phyloP scores from a whole-genome alignment of 2,329 filamentous ascomycete genomes.

The Periconia digitata region DNA sequence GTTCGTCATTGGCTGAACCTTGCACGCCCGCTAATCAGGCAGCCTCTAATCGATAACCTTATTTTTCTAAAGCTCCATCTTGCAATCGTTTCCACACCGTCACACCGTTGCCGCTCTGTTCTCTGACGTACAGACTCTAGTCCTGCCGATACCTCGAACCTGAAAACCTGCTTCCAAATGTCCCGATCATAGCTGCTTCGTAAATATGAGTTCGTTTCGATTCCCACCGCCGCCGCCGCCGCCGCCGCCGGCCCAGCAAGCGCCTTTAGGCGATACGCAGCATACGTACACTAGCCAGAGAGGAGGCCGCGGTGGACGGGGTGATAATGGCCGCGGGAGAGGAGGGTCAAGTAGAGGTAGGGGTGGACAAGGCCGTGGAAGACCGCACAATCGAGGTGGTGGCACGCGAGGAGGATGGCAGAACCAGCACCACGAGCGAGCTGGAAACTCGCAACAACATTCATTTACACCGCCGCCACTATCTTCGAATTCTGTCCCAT shows the following conservation, averaged over 20 bases:
- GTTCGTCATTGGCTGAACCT: not conserved
- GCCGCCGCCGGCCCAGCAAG: constrained; percentile 46
- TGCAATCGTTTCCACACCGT: too few relatives aligned
- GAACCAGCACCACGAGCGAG: not conserved
- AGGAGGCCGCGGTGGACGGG: constrained; percentile 32
- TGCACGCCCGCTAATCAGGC: constrained; percentile 6
- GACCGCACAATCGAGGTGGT: constrained; percentile 3
- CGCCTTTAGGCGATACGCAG: constrained; percentile 29
- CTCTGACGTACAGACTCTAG: too few relatives aligned
- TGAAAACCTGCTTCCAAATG: too few relatives aligned
- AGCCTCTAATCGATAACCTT: constrained; percentile 15
- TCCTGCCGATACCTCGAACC: too few relatives aligned
- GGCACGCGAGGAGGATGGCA: constrained; percentile 2
- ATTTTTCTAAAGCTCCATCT: constrained; percentile 5
- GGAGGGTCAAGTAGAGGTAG: constrained; percentile 24
- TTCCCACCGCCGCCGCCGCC: constrained; percentile 56
- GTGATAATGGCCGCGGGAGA: constrained; percentile 29
- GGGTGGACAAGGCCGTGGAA: constrained; percentile 19
- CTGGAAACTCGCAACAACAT: constrained; percentile 4
- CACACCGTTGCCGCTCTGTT: too few relatives aligned
- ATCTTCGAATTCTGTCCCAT: constrained; percentile 5
- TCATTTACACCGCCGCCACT: constrained; percentile 1
- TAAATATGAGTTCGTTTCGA: constrained; percentile 43
- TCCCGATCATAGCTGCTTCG: too few relatives aligned
- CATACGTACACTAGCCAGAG: constrained; percentile 31